phyloP scores from a whole-genome alignment of 2,329 filamentous ascomycete species.

The Thielaviopsis ethacetica region DNA sequence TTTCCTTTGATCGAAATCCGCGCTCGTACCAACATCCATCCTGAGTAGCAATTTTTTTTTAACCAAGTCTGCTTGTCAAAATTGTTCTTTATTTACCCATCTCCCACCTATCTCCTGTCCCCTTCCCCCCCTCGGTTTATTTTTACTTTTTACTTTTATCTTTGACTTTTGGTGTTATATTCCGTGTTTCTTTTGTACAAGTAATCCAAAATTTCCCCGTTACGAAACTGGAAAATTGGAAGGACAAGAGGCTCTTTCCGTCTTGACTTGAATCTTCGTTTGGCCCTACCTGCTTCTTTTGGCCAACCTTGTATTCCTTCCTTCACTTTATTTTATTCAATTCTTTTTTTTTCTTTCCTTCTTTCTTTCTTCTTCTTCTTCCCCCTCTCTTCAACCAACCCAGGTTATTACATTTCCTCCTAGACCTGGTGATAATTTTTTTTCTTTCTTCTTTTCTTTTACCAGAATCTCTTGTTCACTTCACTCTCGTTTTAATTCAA shows the following conservation, averaged over 20 bases:
- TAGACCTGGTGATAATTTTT: not conserved
- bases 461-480: too few relatives aligned
- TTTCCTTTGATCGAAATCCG: not conserved
- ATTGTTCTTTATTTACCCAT: not conserved
- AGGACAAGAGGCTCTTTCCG: not conserved
- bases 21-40: not conserved
- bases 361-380: not conserved
- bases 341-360: not conserved
- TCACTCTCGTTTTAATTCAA: not conserved
- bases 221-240: not conserved
- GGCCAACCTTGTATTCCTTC: slow-evolving; percentile 1
- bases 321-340: not conserved
- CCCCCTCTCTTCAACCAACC: not conserved
- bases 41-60: too few relatives aligned
- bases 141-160: not conserved
- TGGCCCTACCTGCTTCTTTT: not conserved
- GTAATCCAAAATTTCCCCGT: not conserved
- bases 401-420: not conserved
- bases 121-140: too few relatives aligned
- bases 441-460: not conserved
- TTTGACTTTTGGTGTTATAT: not conserved
- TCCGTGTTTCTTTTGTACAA: not conserved
- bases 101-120: not conserved
- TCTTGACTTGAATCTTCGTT: not conserved
- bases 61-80: not conserved